Conservation (phyloP, 306 rosid genomes). For the Castanospermum australe region DNA sequence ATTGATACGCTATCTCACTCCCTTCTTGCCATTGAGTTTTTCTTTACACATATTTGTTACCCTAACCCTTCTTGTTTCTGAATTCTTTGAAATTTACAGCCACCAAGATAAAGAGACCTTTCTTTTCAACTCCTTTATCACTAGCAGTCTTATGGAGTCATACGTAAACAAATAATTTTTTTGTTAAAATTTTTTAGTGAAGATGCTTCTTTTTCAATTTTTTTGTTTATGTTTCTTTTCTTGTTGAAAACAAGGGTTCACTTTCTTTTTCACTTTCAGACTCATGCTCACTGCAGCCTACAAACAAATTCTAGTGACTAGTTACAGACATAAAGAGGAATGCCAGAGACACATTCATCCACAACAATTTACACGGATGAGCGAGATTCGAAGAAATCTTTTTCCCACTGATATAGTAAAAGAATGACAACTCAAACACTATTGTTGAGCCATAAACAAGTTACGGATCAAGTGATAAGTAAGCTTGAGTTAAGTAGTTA, state of each 20-base stretch:
- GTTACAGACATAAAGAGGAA: neutral
- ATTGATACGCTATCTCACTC: neutral
- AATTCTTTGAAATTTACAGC: neutral
- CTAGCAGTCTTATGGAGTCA: neutral
- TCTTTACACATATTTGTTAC: neutral
- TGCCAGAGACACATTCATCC: neutral
- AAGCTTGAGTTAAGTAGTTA: too few relatives aligned
- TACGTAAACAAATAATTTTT: too few relatives aligned
- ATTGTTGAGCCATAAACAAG: too few relatives aligned
- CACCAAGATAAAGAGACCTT: neutral
- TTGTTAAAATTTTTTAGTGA: neutral
- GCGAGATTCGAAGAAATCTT: neutral
- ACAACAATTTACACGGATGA: neutral
- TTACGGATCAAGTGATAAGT: too few relatives aligned
- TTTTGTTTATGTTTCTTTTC: neutral
- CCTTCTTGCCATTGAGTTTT: constrained; percentile 11
- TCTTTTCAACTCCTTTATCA: neutral
- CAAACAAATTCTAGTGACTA: neutral
- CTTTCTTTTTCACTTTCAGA: neutral
- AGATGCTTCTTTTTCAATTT: neutral
- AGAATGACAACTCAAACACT: neutral
- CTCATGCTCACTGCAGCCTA: neutral
- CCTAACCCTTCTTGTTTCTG: neutral
- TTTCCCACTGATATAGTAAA: neutral
- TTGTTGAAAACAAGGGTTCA: neutral